phyloP scores from a whole-genome alignment of 1,139 yeast species.

The Protomyces pachydermus region DNA sequence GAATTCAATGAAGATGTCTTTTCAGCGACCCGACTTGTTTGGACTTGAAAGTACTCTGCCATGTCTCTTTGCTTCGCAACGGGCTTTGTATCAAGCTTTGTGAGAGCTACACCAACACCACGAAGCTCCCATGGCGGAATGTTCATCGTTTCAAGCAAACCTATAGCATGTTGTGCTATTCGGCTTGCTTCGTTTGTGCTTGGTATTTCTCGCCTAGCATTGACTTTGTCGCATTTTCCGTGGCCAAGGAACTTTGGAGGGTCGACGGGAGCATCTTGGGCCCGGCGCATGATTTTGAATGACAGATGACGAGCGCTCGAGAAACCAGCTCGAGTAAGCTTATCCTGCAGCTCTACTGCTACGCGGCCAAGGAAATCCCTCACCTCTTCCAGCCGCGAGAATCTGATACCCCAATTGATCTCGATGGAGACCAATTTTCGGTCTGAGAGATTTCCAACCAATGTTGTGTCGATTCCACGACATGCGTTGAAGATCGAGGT shows the following conservation, averaged over 20 bases:
- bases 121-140: conserved; percentile 66
- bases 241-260: conserved; percentile 80
- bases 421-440: conserved; percentile 82
- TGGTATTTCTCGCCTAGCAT: conserved; percentile 37
- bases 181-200: conserved; percentile 41
- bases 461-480: conserved; percentile 63
- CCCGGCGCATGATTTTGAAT: conserved; percentile 60
- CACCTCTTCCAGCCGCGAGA: conserved; percentile 55
- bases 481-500: conserved; percentile 54
- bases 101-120: conserved; percentile 70
- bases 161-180: conserved; percentile 57
- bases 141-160: conserved; percentile 52
- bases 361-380: conserved; percentile 58
- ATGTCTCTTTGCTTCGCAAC: not conserved
- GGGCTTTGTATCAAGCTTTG: conserved; percentile 43
- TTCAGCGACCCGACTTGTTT: too few relatives aligned
- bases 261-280: conserved; percentile 60
- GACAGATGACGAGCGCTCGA: conserved; percentile 54
- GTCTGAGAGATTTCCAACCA: conserved; percentile 46
- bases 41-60: not conserved
- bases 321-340: conserved; percentile 50
- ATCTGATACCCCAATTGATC: conserved; percentile 85
- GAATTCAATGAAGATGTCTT: too few relatives aligned
- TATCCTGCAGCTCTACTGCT: conserved; percentile 53
- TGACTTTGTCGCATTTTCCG: conserved; percentile 67